phyloP scores from a whole-genome alignment of 495 filamentous ascomycete species.

The Hyphodiscus hymeniophilus region DNA sequence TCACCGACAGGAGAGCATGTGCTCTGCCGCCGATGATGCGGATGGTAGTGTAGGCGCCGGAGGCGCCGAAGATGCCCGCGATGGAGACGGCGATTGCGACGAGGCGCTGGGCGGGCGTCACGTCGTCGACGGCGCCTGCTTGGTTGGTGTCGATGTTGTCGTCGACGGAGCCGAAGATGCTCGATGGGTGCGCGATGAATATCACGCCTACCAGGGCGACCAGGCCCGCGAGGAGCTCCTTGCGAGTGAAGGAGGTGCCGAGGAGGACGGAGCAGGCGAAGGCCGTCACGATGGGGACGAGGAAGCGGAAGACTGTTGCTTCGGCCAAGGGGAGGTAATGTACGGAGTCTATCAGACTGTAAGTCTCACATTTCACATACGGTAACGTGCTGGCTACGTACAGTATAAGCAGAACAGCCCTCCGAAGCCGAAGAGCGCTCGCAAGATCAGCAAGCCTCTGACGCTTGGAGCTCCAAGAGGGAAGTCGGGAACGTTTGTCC shows the following conservation, averaged over 20 bases:
- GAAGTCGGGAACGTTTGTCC: slow-evolving; percentile 50
- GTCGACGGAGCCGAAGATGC: slow-evolving; percentile 33
- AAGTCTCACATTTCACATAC: too few relatives aligned
- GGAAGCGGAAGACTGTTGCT: slow-evolving; percentile 73
- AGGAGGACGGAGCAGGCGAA: slow-evolving; percentile 60
- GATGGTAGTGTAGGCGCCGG: slow-evolving; percentile 66
- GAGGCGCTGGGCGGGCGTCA: slow-evolving; percentile 53
- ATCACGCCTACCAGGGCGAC: slow-evolving; percentile 67
- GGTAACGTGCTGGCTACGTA: slow-evolving; percentile 29
- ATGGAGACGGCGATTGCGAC: slow-evolving; percentile 58
- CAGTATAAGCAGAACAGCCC: slow-evolving; percentile 72
- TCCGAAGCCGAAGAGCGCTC: slow-evolving; percentile 63
- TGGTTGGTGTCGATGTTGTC: slow-evolving; percentile 20
- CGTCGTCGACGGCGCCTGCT: slow-evolving; percentile 2
- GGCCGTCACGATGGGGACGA: slow-evolving; percentile 67
- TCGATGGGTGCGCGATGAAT: slow-evolving; percentile 64
- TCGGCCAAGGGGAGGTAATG: slow-evolving; percentile 72
- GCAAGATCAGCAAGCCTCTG: slow-evolving; percentile 49
- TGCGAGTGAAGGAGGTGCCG: slow-evolving; percentile 57
- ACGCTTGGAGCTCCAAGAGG: slow-evolving; percentile 61
- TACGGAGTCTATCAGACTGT: slow-evolving; percentile 68
- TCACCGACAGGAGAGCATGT: slow-evolving; percentile 71
- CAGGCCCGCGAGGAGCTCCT: slow-evolving; percentile 59
- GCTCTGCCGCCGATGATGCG: slow-evolving; percentile 69
- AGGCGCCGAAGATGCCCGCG: slow-evolving; percentile 62